phyloP scores from a whole-genome alignment of 2,329 filamentous ascomycete genomes.

The Penicillium janthinellum region DNA sequence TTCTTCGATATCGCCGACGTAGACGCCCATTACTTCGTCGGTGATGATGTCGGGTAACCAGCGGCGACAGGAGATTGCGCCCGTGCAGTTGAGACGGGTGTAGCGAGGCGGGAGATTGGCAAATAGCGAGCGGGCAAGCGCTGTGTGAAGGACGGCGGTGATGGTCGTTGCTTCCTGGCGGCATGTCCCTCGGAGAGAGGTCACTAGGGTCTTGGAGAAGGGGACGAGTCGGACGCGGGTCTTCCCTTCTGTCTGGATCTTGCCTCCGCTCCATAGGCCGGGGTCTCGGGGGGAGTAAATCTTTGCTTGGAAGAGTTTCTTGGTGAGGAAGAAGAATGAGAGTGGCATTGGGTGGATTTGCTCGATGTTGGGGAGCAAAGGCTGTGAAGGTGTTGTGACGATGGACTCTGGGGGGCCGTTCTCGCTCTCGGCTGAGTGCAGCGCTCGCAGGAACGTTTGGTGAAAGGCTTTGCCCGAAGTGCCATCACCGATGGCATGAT shows the following conservation, averaged over 20 bases:
- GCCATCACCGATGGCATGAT: conserved; percentile 54
- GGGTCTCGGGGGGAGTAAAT: conserved; percentile 32
- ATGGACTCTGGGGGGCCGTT: conserved; percentile 20
- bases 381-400: conserved; percentile 27
- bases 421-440: conserved; percentile 27
- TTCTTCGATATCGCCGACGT: conserved; percentile 39
- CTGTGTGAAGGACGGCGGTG: conserved; percentile 43
- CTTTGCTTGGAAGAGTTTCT: conserved; percentile 36
- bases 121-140: conserved; percentile 44
- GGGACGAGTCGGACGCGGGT: conserved; percentile 35
- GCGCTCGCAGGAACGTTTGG: conserved; percentile 41
- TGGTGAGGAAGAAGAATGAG: conserved; percentile 39
- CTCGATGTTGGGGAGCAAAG: conserved; percentile 47
- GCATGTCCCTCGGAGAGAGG: conserved; percentile 35
- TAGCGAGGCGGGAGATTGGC: conserved; percentile 31
- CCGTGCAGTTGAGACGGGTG: conserved; percentile 34
- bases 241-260: conserved; percentile 25
- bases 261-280: conserved; percentile 41
- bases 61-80: conserved; percentile 43
- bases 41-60: conserved; percentile 40
- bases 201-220: conserved; percentile 35
- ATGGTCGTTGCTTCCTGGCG: conserved; percentile 44
- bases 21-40: conserved; percentile 43
- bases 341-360: conserved; percentile 43
- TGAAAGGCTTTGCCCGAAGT: conserved; percentile 51